Evolutionary conservation across 768 basidiomycete genomes (phyloP), one percentile per base, ranked within the genome.

Genomic region (Agaricus sinodeliciosus): DNA sequence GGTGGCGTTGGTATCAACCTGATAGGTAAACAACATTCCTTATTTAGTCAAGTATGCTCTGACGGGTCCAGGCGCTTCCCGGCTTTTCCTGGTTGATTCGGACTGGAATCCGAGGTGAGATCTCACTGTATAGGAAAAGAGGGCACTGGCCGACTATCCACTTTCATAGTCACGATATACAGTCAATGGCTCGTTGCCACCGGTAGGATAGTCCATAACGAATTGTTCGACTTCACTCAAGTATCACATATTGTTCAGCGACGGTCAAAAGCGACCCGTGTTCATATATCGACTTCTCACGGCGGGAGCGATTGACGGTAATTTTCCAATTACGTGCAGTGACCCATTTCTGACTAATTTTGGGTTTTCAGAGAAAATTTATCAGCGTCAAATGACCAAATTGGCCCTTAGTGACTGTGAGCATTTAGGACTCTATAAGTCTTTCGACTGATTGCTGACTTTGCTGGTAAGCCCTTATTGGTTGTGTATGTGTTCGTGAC

Each of bases 171-270:
- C 89, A 89, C 60, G 96, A 99, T 69, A 67, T 94, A 15, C 96
- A 99, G 67, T 87, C 96, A 1, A 98, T 98, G 95, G 95, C 94
- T 48, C 82, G 95, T 45, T 95, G 94, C 63, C 91, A 95, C 68
- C 80, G 92, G 92, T 91, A 55, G 43, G 59, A 43, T 9, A 2
- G 18, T 55, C 31, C 34, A 43, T 36, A 26, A 28, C 49, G 37
- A n/a, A 40, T 35, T 54, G 11, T 6, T 11, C 8, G 13, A 16
- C 16, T 48, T n/a, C 54, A 19, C 27, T 51, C 8, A 31, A 31
- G 31, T 18, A 55, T 44, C 49, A 22, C 45, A 6, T 4, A 8
- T 13, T 44, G 28, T 34, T 19, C 45, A 94, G 93, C 16, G 94
- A 99, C 69, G 95, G 95, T 0, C 95, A 99, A 70, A 94, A 91